Percentiles rank a stretch among this genome's conserved stretches.
These are phyloP conservation scores for Annulohypoxylon maeteangense DNA, from an alignment of 495 filamentous ascomycete genomes.

Conservation along the genomic window DNA sequence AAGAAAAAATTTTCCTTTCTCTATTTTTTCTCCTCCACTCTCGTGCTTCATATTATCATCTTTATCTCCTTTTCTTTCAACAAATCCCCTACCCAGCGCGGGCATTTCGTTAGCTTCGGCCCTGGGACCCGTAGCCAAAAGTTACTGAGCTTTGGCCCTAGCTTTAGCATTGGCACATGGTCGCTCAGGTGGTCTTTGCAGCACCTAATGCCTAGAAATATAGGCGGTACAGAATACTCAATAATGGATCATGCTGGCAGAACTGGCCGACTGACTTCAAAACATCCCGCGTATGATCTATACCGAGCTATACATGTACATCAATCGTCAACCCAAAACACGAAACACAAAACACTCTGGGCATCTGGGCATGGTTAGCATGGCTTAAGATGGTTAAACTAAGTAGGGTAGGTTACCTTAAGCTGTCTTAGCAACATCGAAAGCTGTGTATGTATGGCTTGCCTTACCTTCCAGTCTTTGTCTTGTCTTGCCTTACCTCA, in stretches of 20 bases:
- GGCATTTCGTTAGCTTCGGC: conserved; percentile 29
- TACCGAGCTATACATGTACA: conserved; percentile 23
- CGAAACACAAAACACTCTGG: conserved; percentile 5
- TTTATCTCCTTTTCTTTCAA: conserved; percentile 16
- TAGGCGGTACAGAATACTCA: conserved; percentile 6
- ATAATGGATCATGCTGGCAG: neutral
- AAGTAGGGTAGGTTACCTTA: conserved; percentile 13
- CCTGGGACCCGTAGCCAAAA: conserved; percentile 31
- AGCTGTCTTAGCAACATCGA: neutral
- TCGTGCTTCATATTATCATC: conserved; percentile 5
- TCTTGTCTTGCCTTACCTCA: conserved; percentile 40
- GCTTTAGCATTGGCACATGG: conserved; percentile 5
- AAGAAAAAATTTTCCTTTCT: conserved; percentile 22
- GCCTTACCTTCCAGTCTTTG: conserved; percentile 21
- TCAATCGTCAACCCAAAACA: conserved; percentile 13
- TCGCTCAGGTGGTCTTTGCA: neutral
- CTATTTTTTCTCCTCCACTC: conserved; percentile 35
- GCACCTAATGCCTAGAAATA: neutral
- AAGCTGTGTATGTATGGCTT: conserved; percentile 37
- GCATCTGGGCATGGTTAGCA: conserved; percentile 9
- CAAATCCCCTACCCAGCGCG: conserved; percentile 11
- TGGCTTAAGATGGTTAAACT: conserved; percentile 8
- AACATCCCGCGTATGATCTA: conserved; percentile 10
- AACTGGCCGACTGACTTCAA: conserved; percentile 1
- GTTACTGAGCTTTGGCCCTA: conserved; percentile 25